Evolutionary conservation across 257 asterid species (phyloP), one percentile per base, ranked within the genome.

Genomic region (Salvia rosmarinus): DNA sequence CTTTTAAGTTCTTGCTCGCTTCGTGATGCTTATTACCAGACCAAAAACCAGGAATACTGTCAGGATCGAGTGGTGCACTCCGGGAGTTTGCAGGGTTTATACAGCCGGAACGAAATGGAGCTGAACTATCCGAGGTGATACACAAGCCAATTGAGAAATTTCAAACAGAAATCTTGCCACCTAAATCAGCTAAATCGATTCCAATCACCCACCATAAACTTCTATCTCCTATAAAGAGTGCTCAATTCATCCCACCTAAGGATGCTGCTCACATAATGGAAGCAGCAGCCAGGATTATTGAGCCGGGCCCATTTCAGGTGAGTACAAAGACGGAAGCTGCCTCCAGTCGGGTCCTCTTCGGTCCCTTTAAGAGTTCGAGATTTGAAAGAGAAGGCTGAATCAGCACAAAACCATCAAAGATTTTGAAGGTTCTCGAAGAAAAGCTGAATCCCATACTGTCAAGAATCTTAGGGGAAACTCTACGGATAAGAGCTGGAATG

Each of bases 251-350:
- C 61, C 87, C 89, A 16, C 63, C 90, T 43, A 81, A 83, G 70
- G 86, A 88, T 79, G 97, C 94, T 47, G 97, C 92, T 50, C 89
- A 80, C 40, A 87, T 95, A 72, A 95, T 89, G 98, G 99, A 87
- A 80, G 92, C 88, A 59, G 99, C 98, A 49, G 90, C 98, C 0
- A 84, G 91, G 70, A 91, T 95, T 40, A 81, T 89, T 19, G 92
- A 86, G 59, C 88, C 87, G 0, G 82, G 84, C 21, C 89, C 79
- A n/a, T 86, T 77, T 50, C 89, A 76, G 40, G 50, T 66, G 30
- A 79, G 82, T 59, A 71, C 73, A 20, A 89, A 80, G 73, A 64
- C 75, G 20, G n/a, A 91, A 84, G 77, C 58, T 82, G 73, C 79
- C 95, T 4, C 49, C 32, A 2, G 80, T 75, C 35, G 88, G 95